These are phyloP conservation scores for Passiflora organensis DNA, from an alignment of 345 rosid species.

Conservation along the genomic window DNA sequence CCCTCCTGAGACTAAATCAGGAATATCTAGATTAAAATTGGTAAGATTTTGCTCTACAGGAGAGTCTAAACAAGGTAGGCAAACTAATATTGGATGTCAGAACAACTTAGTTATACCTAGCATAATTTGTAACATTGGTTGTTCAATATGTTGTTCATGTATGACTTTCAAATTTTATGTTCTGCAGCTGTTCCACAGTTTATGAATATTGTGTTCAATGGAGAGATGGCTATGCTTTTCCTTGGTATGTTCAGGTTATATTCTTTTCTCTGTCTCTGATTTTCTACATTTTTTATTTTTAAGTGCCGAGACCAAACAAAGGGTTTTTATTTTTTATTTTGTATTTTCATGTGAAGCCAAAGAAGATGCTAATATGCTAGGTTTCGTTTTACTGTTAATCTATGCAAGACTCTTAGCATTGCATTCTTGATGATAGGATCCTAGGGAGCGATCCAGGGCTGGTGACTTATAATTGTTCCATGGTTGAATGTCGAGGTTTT, in stretches of 20 bases:
- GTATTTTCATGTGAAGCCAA: not conserved
- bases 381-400: slow-evolving; percentile 4
- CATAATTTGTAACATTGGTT: not conserved
- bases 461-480: slow-evolving; percentile 21
- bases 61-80: too few species aligned
- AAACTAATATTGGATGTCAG: too few species aligned
- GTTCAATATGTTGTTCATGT: not conserved
- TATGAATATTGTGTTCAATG: slow-evolving; percentile 33
- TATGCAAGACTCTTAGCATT: slow-evolving; percentile 3
- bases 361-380: not conserved
- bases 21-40: too few species aligned
- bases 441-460: slow-evolving; percentile 50
- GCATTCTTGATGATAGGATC: slow-evolving; percentile 32
- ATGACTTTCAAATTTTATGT: slow-evolving; percentile 1
- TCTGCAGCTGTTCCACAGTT: slow-evolving; percentile 34
- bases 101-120: too few species aligned
- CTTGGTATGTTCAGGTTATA: slow-evolving; percentile 50
- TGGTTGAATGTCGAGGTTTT: slow-evolving; percentile 18
- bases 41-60: too few species aligned
- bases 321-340: not conserved
- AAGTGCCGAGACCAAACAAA: too few species aligned
- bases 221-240: slow-evolving; percentile 35
- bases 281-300: too few species aligned
- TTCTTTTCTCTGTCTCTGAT: not conserved
- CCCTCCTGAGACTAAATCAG: too few species aligned